Base-by-base conservation (phyloP, 1,284 basidiomycete species). In the Chiua sp. region DNA sequence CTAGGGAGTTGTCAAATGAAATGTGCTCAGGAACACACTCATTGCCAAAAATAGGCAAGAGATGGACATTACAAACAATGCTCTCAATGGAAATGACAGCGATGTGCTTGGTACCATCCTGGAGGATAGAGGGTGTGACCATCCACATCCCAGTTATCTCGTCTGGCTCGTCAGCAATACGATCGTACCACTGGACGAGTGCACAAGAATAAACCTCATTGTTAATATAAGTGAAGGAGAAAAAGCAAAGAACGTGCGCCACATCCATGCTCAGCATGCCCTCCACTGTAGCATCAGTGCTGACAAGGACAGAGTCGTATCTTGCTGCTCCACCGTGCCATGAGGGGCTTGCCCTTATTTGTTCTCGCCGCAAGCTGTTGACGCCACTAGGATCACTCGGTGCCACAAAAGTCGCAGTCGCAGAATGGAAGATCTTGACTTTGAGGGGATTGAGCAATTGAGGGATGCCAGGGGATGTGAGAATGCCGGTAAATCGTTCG, bases 181-280 rank as follows among this genome's bases (percentile, higher is more conserved):
- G 11, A 18, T 49, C 28, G 32, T 30, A 63, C 61, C 61, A 63
- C 3, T 50, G 55, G 8, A 63, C 26, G 0, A 63, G n/a, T 12
- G 42, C 39, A 44, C 57, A 63, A 5, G 48, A 13, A 10, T 33
- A 57, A 33, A 11, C 10, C 11, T 33, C 13, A 3, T 16, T 53
- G 22, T 63, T 22, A 26, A 7, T 10, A 46, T 52, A 39, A 22
- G 47, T 49, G 10, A 33, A 33, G 4, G 33, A 33, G 15, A 58
- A 59, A 26, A 53, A 59, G 22, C n/a, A 26, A 8, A 22, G 22
- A 11, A 47, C 22, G 1, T 13, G 7, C 6, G 32, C 39, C 6
- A 60, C 18, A 1, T 58, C 51, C 55, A 58, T 58, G 39, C 51
- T 22, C 1, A 60, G 32, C 59, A 60, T 60, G 1, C 59, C 42